Percentiles rank a stretch among this genome's conserved stretches.
Evolutionary conservation across 2,329 filamentous ascomycete species (phyloP).

Genomic region (Ophiostoma tasmaniense): DNA sequence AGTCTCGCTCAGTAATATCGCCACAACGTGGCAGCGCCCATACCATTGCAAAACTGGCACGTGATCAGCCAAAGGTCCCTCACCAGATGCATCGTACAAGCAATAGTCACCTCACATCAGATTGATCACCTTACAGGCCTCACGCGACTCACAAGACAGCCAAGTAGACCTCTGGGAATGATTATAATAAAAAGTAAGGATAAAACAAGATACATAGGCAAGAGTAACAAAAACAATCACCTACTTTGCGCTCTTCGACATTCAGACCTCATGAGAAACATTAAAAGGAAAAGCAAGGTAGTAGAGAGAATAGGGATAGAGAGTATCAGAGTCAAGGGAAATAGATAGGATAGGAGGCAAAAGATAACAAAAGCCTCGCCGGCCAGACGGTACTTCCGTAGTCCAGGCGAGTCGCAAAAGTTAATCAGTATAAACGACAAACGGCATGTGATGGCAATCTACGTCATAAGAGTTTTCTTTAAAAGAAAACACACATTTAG

Average conservation of each 20-base stretch:
- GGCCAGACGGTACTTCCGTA: background rate
- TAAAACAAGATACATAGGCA: background rate
- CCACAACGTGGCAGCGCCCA: background rate
- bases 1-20: background rate
- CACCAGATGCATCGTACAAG: background rate
- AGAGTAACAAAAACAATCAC: conserved; percentile 4
- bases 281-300: background rate
- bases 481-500: conserved; percentile 37
- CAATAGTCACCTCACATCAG: background rate
- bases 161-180: background rate
- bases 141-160: background rate
- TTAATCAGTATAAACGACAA: background rate
- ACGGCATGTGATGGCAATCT: background rate
- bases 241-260: background rate
- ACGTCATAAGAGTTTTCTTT: background rate
- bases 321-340: background rate
- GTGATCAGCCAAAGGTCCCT: background rate
- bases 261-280: background rate
- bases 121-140: too few species aligned
- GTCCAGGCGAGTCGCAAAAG: background rate
- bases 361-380: background rate
- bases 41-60: background rate
- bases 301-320: background rate
- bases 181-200: background rate
- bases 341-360: background rate